These are phyloP conservation scores for Monilinia polystroma DNA, from an alignment of 2,329 filamentous ascomycete genomes.

Conservation along the genomic window DNA sequence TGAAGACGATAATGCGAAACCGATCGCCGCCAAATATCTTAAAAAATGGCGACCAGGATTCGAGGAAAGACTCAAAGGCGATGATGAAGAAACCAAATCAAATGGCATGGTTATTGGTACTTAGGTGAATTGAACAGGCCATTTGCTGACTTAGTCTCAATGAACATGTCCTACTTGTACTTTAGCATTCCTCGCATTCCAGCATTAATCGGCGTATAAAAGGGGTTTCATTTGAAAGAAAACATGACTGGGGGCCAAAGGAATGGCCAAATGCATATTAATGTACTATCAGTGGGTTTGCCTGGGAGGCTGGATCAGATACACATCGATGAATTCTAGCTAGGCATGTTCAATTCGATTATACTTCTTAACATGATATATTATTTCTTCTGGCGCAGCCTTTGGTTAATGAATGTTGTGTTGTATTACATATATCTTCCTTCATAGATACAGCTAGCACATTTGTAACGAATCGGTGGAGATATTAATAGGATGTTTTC, in stretches of 20 bases:
- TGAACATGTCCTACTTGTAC: slow-evolving; percentile 8
- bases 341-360: not conserved
- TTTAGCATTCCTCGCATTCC: slow-evolving; percentile 20
- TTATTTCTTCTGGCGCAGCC: not conserved
- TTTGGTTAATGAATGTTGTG: not conserved
- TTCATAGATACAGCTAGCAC: not conserved
- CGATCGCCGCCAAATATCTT: slow-evolving; percentile 62
- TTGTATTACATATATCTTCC: not conserved
- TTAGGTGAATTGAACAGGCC: slow-evolving; percentile 1
- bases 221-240: slow-evolving; percentile 9
- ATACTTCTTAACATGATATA: not conserved
- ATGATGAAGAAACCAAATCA: slow-evolving; percentile 28
- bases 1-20: slow-evolving; percentile 60
- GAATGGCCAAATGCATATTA: slow-evolving; percentile 2
- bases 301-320: not conserved
- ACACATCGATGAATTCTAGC: not conserved
- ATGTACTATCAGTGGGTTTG: slow-evolving; percentile 11
- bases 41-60: slow-evolving; percentile 56
- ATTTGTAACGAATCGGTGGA: not conserved
- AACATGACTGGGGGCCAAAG: slow-evolving; percentile 5
- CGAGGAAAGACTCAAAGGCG: slow-evolving; percentile 33
- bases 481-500: not conserved
- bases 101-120: slow-evolving; percentile 24
- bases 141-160: not conserved
- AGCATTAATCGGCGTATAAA: slow-evolving; percentile 19